Evolutionary conservation across 2,329 filamentous ascomycete genomes (phyloP).

Genomic region (Leptographium radiaticola): DNA sequence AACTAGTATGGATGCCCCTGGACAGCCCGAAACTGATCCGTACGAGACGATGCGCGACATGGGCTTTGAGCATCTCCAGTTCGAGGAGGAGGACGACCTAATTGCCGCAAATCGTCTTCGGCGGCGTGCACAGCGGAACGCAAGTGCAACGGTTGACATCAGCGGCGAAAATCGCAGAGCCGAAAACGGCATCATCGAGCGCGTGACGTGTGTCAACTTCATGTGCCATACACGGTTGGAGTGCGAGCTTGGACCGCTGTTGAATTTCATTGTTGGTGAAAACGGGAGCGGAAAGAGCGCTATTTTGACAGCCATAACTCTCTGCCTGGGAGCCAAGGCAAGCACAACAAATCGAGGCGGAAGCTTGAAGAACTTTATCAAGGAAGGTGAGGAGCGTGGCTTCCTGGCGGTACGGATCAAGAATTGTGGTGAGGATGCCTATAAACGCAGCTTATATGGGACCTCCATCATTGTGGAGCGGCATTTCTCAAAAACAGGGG

Average conservation of each 20-base stretch:
- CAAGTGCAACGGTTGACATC: constrained; percentile 9
- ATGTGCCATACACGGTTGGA: constrained; percentile 85
- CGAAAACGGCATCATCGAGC: constrained; percentile 77
- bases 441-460: constrained; percentile 70
- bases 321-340: constrained; percentile 92
- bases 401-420: constrained; percentile 76
- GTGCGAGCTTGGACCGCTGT: constrained; percentile 77
- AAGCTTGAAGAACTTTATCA: constrained; percentile 78
- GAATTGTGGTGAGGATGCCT: constrained; percentile 76
- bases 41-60: constrained; percentile 49
- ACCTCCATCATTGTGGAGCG: constrained; percentile 82
- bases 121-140: constrained; percentile 20
- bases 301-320: constrained; percentile 78
- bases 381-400: constrained; percentile 68
- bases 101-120: constrained; percentile 52
- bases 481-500: constrained; percentile 62
- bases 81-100: constrained; percentile 46
- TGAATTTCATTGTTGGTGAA: constrained; percentile 96
- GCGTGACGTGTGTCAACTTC: constrained; percentile 80
- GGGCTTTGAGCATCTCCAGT: constrained; percentile 42
- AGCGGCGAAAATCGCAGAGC: constrained; percentile 58
- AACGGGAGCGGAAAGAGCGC: constrained; percentile 98
- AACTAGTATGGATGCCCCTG: constrained; percentile 5
- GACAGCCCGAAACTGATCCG: constrained; percentile 38
- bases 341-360: constrained; percentile 85